A percentile compares a stretch with the other conserved stretches of the same genome.
phyloP scores from a whole-genome alignment of 2,329 filamentous ascomycete genomes.

The Trematosphaeria pertusa region DNA sequence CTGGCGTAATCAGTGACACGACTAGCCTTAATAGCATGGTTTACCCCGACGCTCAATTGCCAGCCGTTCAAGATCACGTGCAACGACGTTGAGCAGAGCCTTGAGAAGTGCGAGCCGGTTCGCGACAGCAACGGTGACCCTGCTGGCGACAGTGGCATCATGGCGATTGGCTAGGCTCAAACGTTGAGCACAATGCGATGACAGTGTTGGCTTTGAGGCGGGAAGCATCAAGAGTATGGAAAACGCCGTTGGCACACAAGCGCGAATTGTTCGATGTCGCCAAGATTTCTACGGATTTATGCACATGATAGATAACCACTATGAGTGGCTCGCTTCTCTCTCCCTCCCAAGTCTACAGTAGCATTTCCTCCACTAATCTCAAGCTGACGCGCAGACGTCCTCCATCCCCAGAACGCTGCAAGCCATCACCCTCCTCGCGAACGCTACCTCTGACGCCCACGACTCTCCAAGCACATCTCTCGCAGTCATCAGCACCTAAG shows the following conservation, averaged over 20 bases:
- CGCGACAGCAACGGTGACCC: slow-evolving; percentile 4
- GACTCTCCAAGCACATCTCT: slow-evolving; percentile 9
- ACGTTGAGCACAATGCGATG: too few species aligned
- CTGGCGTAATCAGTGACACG: neutral
- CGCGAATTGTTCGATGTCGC: too few species aligned
- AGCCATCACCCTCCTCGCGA: slow-evolving; percentile 7
- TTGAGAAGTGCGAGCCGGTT: slow-evolving; percentile 9
- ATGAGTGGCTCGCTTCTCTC: too few species aligned
- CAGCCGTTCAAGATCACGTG: slow-evolving; percentile 8
- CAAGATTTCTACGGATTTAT: too few species aligned
- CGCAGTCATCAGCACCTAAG: slow-evolving; percentile 6
- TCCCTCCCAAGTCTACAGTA: too few species aligned
- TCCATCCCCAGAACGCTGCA: slow-evolving; percentile 9
- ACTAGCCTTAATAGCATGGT: slow-evolving; percentile 7
- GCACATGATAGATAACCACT: too few species aligned
- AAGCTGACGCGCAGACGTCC: slow-evolving; percentile 3
- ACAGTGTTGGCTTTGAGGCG: too few species aligned
- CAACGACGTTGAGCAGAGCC: slow-evolving; percentile 3
- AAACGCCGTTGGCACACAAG: too few species aligned
- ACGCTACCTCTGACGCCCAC: slow-evolving; percentile 12
- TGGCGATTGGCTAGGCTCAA: slow-evolving; percentile 8
- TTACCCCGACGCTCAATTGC: slow-evolving; percentile 6
- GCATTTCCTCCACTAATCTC: slow-evolving; percentile 6
- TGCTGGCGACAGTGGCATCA: slow-evolving; percentile 7
- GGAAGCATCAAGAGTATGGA: too few species aligned